Percentiles rank a stretch among this genome's conserved stretches.
These are phyloP conservation scores for Xylaria palmicola DNA, from an alignment of 495 filamentous ascomycete species.

Conservation along the genomic window DNA sequence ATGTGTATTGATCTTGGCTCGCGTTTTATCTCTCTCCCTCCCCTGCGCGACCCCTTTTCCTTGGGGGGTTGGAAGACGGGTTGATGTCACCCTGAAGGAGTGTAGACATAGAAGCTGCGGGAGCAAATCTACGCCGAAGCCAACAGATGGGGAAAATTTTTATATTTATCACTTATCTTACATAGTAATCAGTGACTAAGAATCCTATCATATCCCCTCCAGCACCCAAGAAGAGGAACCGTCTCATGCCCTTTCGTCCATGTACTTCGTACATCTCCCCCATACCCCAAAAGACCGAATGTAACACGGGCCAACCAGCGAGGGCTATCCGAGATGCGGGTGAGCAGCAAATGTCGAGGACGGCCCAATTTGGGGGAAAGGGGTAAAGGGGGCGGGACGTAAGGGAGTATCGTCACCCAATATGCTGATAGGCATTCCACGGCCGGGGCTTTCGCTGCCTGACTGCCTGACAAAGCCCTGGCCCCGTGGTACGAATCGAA, in stretches of 20 bases:
- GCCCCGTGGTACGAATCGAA: neutral
- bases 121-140: neutral
- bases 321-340: slow-evolving; percentile 5
- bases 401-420: neutral
- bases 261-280: neutral
- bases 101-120: neutral
- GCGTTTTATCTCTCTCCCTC: neutral
- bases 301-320: neutral
- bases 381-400: slow-evolving; percentile 7
- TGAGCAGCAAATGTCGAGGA: neutral
- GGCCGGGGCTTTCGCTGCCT: neutral
- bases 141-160: slow-evolving; percentile 3
- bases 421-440: slow-evolving; percentile 1
- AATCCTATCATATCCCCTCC: neutral
- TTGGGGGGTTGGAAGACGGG: neutral
- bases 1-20: slow-evolving; percentile 5
- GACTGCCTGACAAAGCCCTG: no score
- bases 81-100: neutral
- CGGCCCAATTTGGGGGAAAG: slow-evolving; percentile 7
- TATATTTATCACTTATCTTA: neutral
- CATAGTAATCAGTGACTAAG: slow-evolving; percentile 7
- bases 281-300: slow-evolving; percentile 3
- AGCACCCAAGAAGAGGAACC: slow-evolving; percentile 2
- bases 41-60: neutral
- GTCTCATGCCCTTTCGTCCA: neutral